Conservation (phyloP, 345 rosid species). For the Aurinia saxatilis region DNA sequence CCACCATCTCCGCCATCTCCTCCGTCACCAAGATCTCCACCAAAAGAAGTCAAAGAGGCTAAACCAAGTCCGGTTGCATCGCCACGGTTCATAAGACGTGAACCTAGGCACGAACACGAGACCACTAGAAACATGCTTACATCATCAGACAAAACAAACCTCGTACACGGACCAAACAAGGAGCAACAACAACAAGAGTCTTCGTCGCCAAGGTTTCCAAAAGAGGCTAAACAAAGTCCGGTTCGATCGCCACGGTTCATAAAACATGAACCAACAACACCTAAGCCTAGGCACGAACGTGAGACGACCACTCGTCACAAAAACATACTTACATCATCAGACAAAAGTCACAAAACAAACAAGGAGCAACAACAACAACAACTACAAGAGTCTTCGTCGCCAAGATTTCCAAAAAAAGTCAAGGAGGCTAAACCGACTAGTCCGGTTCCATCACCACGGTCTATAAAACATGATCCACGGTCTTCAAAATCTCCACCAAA, state of each 20-base stretch:
- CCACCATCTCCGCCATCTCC: neutral
- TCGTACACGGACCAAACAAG: conserved; percentile 8
- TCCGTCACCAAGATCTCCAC: neutral
- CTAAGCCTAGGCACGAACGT: conserved; percentile 13
- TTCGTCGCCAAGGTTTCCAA: neutral
- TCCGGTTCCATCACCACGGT: too few species aligned
- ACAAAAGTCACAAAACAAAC: conserved; percentile 20
- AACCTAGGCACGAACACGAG: conserved; percentile 13
- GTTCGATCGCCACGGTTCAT: too few species aligned
- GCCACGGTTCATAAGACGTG: neutral
- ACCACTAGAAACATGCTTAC: conserved; percentile 31
- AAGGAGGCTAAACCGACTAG: conserved; percentile 3
- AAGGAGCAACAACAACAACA: neutral
- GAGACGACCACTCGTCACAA: conserved; percentile 16
- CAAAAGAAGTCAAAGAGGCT: conserved; percentile 6
- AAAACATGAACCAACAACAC: conserved; percentile 5
- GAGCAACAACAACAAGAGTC: neutral
- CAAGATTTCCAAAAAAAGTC: too few species aligned
- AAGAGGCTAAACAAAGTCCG: conserved; percentile 4
- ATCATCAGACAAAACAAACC: conserved; percentile 14
- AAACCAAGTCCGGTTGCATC: conserved; percentile 2
- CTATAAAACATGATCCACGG: too few species aligned
- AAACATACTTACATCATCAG: conserved; percentile 24
- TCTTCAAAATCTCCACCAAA: neutral
- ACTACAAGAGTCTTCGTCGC: neutral